phyloP scores from a whole-genome alignment of 257 asterid genomes.

The Parsonsia alboflavescens region DNA sequence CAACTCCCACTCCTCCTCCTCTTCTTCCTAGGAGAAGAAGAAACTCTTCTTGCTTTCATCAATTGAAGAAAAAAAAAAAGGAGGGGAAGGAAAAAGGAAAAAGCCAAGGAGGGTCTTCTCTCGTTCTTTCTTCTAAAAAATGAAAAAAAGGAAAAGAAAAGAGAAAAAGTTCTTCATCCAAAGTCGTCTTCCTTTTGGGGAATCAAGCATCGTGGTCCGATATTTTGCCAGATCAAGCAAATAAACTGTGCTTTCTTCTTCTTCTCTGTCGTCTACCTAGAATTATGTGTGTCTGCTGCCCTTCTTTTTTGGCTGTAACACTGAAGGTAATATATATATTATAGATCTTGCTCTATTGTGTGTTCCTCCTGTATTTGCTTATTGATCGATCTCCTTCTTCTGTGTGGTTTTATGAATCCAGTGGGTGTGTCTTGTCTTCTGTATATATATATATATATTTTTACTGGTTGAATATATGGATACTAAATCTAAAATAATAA shows the following conservation, averaged over 20 bases:
- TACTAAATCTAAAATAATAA: not conserved
- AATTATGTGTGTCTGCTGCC: not conserved
- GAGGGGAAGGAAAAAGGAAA: not conserved
- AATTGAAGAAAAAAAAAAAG: not conserved
- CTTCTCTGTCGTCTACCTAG: not conserved
- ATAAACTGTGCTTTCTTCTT: not conserved
- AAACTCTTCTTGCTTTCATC: constrained; percentile 1
- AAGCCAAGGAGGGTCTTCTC: constrained; percentile 2
- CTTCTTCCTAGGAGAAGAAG: not conserved
- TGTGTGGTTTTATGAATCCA: not conserved
- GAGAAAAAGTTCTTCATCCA: constrained; percentile 5
- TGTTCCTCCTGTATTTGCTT: not conserved
- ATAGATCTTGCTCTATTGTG: constrained; percentile 9
- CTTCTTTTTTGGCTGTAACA: not conserved
- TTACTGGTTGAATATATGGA: not conserved
- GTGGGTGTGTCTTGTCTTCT: not conserved
- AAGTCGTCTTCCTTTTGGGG: constrained; percentile 25
- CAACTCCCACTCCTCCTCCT: too few species aligned
- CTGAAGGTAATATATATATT: not conserved
- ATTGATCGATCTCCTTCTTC: not conserved
- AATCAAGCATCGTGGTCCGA: constrained; percentile 46
- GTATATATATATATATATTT: not conserved
- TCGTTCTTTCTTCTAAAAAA: constrained; percentile 6
- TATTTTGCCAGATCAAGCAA: constrained; percentile 18
- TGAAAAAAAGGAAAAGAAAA: not conserved